phyloP scores from a whole-genome alignment of 1,284 basidiomycete genomes.

The Fomitopsis betulina region DNA sequence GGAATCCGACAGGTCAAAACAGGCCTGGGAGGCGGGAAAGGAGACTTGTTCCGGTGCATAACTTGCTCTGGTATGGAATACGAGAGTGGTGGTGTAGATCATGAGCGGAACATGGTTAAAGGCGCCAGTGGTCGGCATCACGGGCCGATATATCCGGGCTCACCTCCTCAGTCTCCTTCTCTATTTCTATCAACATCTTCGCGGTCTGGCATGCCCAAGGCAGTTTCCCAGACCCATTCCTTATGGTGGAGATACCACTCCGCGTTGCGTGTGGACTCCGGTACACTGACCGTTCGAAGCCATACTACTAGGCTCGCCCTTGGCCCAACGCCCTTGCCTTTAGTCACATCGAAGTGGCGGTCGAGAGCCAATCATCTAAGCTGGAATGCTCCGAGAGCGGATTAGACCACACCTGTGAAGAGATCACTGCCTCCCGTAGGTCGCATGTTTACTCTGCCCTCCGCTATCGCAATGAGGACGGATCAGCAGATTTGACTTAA shows the following conservation, averaged over 20 bases:
- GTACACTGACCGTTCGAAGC: not conserved
- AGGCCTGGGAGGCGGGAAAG: too few relatives aligned
- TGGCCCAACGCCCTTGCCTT: slow-evolving; percentile 1
- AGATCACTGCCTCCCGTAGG: slow-evolving; percentile 1
- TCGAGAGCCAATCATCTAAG: not conserved
- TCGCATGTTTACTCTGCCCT: slow-evolving; percentile 9
- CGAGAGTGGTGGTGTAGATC: too few relatives aligned
- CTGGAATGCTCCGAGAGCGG: not conserved
- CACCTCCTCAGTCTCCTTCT: too few relatives aligned
- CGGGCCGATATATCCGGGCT: not conserved
- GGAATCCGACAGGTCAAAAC: too few relatives aligned
- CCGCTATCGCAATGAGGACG: not conserved
- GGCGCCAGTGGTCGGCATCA: not conserved
- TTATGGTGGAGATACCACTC: too few relatives aligned
- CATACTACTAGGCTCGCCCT: too few relatives aligned
- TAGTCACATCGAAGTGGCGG: not conserved
- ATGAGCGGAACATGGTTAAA: too few relatives aligned
- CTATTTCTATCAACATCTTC: too few relatives aligned
- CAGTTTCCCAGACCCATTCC: too few relatives aligned
- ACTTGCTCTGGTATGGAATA: too few relatives aligned
- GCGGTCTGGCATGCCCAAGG: too few relatives aligned
- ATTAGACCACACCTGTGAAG: not conserved
- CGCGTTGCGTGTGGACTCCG: not conserved
- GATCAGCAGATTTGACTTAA: not conserved
- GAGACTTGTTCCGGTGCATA: too few relatives aligned